phyloP scores from a whole-genome alignment of 306 rosid genomes.

The Ziziphus jujuba region DNA sequence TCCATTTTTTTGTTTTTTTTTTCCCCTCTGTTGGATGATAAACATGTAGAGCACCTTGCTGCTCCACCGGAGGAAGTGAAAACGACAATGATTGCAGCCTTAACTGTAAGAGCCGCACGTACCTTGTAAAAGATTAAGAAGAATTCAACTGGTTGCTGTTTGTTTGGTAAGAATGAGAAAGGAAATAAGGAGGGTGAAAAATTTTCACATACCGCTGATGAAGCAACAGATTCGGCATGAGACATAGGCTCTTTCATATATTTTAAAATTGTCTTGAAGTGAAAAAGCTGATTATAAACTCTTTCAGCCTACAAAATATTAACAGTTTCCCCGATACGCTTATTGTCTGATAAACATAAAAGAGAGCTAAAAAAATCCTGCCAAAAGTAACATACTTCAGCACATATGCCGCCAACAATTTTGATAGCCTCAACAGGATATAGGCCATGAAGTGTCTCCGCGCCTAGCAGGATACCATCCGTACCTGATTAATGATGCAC shows the following conservation, averaged over 20 bases:
- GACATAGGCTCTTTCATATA: slow-evolving; percentile 24
- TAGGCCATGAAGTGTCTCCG: slow-evolving; percentile 42
- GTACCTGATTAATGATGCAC: slow-evolving; percentile 18
- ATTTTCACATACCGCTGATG: slow-evolving; percentile 30
- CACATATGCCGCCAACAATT: slow-evolving; percentile 41
- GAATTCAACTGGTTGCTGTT: background rate
- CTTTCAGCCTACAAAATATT: slow-evolving; percentile 22
- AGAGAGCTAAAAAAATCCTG: background rate
- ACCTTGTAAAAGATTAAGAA: slow-evolving; percentile 5
- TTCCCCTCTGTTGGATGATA: background rate
- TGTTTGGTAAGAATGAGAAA: background rate
- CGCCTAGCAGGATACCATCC: slow-evolving; percentile 44
- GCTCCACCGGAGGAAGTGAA: slow-evolving; percentile 40
- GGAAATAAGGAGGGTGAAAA: background rate
- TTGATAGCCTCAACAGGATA: slow-evolving; percentile 40
- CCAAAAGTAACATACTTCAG: background rate
- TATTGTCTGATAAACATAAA: too few species aligned
- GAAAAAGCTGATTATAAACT: slow-evolving; percentile 25
- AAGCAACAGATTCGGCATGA: slow-evolving; percentile 39
- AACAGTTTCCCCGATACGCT: background rate
- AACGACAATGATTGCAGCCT: slow-evolving; percentile 36
- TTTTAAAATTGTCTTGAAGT: slow-evolving; percentile 20
- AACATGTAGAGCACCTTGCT: slow-evolving; percentile 20
- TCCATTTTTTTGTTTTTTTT: background rate
- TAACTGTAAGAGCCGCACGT: slow-evolving; percentile 25